Evolutionary conservation across 1,284 basidiomycete genomes (phyloP).

Genomic region (Ganoderma meredithae): DNA sequence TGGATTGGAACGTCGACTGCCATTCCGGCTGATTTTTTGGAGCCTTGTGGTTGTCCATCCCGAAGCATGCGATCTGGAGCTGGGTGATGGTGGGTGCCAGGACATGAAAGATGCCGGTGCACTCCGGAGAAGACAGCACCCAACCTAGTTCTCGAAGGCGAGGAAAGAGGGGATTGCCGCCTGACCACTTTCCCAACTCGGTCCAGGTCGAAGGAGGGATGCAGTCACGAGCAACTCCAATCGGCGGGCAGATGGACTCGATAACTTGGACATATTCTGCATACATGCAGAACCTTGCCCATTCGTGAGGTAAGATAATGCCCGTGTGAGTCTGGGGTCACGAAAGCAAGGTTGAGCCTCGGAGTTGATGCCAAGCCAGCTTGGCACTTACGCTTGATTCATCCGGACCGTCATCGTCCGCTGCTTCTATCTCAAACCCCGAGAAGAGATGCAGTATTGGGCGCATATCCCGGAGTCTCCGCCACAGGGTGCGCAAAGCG

Average conservation of each 20-base stretch:
- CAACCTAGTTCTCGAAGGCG: slow-evolving; percentile 3
- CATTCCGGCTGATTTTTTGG: background rate
- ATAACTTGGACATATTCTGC: background rate
- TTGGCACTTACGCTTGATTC: background rate
- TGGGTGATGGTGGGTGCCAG: background rate
- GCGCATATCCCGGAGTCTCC: background rate
- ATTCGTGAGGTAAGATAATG: background rate
- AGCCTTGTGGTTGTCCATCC: background rate
- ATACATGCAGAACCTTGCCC: slow-evolving; percentile 2
- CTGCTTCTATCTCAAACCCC: background rate
- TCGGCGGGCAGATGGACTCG: background rate
- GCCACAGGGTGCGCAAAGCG: background rate
- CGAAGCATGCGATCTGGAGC: slow-evolving; percentile 3
- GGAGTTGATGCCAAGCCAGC: background rate
- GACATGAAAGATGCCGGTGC: slow-evolving; percentile 11
- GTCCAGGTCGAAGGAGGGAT: slow-evolving; percentile 8
- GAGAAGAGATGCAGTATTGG: slow-evolving; percentile 2
- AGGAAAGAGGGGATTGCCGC: slow-evolving; percentile 5
- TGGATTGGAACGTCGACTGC: background rate
- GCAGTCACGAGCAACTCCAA: background rate
- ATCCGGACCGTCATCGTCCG: background rate
- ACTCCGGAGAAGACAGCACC: background rate
- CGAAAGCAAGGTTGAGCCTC: background rate
- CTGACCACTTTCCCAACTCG: background rate
- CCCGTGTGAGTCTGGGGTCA: background rate